Conservation (phyloP, 352 stramenopile genomes). For the Nothophytophthora sp. region DNA sequence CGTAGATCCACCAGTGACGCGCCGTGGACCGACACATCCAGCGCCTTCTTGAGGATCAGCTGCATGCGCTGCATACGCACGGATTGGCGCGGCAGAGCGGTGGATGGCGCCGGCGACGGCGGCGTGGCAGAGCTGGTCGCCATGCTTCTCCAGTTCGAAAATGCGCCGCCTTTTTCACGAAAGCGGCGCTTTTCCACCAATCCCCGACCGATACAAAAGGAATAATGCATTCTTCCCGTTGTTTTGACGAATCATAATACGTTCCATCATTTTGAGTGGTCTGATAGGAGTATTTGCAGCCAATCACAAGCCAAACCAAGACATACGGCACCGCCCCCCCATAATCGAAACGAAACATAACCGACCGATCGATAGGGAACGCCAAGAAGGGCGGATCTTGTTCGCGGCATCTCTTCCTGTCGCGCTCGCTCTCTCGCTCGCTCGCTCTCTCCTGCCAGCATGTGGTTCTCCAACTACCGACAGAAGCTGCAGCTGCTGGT, state of each 20-base stretch:
- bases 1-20: constrained; percentile 50
- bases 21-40: constrained; percentile 57
- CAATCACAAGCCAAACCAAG: too few species aligned
- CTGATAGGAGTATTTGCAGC: too few species aligned
- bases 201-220: neutral
- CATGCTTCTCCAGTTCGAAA: constrained; percentile 4
- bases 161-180: neutral
- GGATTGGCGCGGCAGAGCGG: constrained; percentile 13
- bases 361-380: neutral
- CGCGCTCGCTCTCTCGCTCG: neutral
- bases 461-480: constrained; percentile 78
- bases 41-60: constrained; percentile 63
- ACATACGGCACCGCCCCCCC: neutral
- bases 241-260: neutral
- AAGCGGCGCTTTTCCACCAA: neutral
- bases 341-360: neutral
- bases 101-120: constrained; percentile 16
- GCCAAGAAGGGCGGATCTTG: constrained; percentile 22
- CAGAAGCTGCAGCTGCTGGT: constrained; percentile 82
- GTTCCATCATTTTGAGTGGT: too few species aligned
- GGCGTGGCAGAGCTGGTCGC: neutral
- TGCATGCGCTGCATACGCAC: constrained; percentile 60
- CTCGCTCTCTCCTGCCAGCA: constrained; percentile 16
- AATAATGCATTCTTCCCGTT: neutral
- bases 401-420: neutral